Conservation (phyloP, 495 filamentous ascomycete species). For the Xylaria sp. region DNA sequence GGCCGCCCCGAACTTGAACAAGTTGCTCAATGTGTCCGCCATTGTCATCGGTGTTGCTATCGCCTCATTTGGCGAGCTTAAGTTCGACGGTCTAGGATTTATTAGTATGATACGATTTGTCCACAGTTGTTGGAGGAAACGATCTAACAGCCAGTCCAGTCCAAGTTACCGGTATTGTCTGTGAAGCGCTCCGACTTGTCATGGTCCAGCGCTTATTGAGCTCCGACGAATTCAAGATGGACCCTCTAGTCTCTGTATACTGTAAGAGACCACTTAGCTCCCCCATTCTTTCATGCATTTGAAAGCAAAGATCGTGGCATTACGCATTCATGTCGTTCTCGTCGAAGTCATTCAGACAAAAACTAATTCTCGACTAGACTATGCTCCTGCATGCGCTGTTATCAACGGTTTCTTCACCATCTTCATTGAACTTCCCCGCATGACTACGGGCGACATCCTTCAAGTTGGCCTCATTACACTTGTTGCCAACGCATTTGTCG, state of each 20-base stretch:
- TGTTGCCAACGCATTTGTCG: constrained; percentile 76
- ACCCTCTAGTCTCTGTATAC: constrained; percentile 91
- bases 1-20: constrained; percentile 74
- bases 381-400: constrained; percentile 84
- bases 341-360: neutral
- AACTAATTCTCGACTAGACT: constrained; percentile 53
- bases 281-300: too few species aligned
- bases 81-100: constrained; percentile 84
- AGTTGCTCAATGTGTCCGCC: constrained; percentile 79
- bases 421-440: constrained; percentile 73
- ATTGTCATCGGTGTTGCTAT: constrained; percentile 89
- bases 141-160: constrained; percentile 42
- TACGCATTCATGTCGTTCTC: neutral
- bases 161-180: constrained; percentile 80
- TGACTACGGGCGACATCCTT: constrained; percentile 73
- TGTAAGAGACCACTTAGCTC: constrained; percentile 50
- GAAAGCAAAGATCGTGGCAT: neutral
- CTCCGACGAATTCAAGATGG: constrained; percentile 93
- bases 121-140: neutral
- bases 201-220: constrained; percentile 87
- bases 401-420: constrained; percentile 83
- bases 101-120: constrained; percentile 62
- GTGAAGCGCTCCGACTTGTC: constrained; percentile 85
- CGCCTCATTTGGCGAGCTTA: constrained; percentile 88
- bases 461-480: constrained; percentile 73